Conservation (phyloP, 2,329 filamentous ascomycete genomes). For the Aspergillus quadricinctus region DNA sequence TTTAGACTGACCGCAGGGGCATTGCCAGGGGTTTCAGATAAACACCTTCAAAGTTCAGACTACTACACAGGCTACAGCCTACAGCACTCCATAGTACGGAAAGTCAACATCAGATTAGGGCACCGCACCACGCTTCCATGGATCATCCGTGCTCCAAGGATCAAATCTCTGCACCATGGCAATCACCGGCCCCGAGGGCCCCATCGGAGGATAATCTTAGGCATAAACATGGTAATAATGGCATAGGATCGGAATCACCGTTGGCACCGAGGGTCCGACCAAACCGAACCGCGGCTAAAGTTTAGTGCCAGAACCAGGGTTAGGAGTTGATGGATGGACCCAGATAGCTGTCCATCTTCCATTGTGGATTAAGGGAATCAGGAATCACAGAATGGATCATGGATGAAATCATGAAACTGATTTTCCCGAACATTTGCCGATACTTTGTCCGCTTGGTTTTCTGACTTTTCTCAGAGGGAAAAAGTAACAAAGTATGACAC, state of each 20-base stretch:
- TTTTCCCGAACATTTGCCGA: slow-evolving; percentile 4
- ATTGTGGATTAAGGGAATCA: too few relatives aligned
- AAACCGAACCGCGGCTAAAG: background rate
- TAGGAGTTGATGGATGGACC: slow-evolving; percentile 6
- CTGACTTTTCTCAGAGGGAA: too few relatives aligned
- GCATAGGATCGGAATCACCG: background rate
- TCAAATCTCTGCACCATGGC: background rate
- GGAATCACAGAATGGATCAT: background rate
- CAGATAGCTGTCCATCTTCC: too few relatives aligned
- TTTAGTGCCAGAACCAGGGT: slow-evolving; percentile 1
- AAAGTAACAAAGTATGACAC: too few relatives aligned
- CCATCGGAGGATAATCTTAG: too few relatives aligned
- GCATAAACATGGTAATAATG: too few relatives aligned
- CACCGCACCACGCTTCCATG: background rate
- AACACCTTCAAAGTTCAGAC: too few relatives aligned
- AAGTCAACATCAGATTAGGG: background rate
- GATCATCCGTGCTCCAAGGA: background rate
- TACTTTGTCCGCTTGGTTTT: background rate
- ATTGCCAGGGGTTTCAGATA: background rate
- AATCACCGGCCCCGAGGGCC: too few relatives aligned
- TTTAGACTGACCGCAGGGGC: background rate
- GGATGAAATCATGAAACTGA: too few relatives aligned
- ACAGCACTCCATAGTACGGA: background rate
- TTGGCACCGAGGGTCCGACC: background rate
- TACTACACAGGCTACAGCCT: too few relatives aligned